Percentiles rank a stretch among this genome's conserved stretches.
Evolutionary conservation across 2,329 filamentous ascomycete genomes (phyloP).

Genomic region (Polytolypa hystricis): DNA sequence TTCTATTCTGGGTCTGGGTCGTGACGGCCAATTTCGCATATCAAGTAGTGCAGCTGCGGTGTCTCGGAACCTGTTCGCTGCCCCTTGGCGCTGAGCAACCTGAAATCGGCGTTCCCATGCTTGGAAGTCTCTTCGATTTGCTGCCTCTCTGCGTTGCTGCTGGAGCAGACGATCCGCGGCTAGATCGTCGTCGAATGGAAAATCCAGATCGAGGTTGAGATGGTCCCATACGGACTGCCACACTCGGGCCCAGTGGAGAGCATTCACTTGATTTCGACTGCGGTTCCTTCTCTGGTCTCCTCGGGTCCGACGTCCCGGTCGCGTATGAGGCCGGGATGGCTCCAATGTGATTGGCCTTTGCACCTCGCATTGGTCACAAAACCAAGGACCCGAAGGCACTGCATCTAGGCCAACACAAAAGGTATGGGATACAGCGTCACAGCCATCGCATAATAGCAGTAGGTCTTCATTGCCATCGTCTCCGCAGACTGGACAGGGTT

Average conservation of each 20-base stretch:
- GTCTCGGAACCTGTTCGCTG: slow-evolving; percentile 58
- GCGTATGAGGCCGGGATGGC: slow-evolving; percentile 26
- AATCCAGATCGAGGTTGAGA: slow-evolving; percentile 67
- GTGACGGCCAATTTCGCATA: slow-evolving; percentile 32
- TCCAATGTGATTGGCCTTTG: slow-evolving; percentile 31
- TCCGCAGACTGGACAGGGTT: slow-evolving; percentile 77
- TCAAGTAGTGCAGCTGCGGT: slow-evolving; percentile 54
- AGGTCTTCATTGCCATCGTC: slow-evolving; percentile 70
- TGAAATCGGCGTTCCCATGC: slow-evolving; percentile 76
- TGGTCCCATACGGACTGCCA: slow-evolving; percentile 86
- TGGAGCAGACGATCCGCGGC: slow-evolving; percentile 47
- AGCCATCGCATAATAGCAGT: slow-evolving; percentile 81
- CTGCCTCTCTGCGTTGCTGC: slow-evolving; percentile 35
- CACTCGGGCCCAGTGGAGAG: slow-evolving; percentile 59
- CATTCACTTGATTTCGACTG: slow-evolving; percentile 31
- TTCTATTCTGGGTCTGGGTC: slow-evolving; percentile 29
- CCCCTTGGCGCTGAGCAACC: slow-evolving; percentile 70
- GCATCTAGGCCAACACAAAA: slow-evolving; percentile 76
- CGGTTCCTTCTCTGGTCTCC: slow-evolving; percentile 34
- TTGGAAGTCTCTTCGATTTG: slow-evolving; percentile 47
- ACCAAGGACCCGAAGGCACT: slow-evolving; percentile 73
- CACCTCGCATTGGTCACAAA: slow-evolving; percentile 68
- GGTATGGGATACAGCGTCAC: slow-evolving; percentile 80
- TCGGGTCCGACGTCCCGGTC: slow-evolving; percentile 38
- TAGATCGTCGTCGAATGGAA: slow-evolving; percentile 69